A percentile compares a stretch with the other conserved stretches of the same genome.
Evolutionary conservation across 164 flowering plant species (phyloP).

Genomic region (Hamamelis virginiana): DNA sequence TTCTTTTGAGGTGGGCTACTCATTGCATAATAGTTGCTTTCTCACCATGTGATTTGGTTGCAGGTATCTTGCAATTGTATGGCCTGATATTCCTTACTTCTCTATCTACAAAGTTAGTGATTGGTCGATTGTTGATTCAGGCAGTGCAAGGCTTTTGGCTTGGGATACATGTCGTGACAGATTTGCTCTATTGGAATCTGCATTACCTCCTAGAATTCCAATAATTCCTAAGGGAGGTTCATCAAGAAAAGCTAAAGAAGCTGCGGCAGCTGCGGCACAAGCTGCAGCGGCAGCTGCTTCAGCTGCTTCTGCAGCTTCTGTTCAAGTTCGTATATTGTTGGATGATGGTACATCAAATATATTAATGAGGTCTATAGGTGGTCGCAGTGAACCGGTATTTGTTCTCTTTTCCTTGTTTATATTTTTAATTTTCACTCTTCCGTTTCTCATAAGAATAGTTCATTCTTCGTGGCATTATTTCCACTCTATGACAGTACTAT

Average conservation of each 20-base stretch:
- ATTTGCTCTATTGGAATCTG: conserved; percentile 91
- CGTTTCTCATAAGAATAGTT: not conserved
- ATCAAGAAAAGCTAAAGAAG: conserved; percentile 95
- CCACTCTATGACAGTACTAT: not conserved
- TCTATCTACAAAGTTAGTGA: conserved; percentile 90
- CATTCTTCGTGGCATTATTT: not conserved
- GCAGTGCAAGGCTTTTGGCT: conserved; percentile 93
- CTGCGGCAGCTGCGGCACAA: conserved; percentile 95
- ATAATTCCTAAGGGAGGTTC: conserved; percentile 81
- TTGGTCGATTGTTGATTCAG: conserved; percentile 98
- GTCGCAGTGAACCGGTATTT: conserved; percentile 85
- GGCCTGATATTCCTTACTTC: conserved; percentile 98
- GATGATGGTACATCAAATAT: conserved; percentile 98
- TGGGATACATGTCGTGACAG: conserved; percentile 98
- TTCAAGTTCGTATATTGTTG: conserved; percentile 90
- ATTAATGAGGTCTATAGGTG: conserved; percentile 80
- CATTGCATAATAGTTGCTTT: not conserved
- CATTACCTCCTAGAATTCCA: conserved; percentile 77
- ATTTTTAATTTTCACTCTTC: not conserved
- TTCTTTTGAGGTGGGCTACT: not conserved
- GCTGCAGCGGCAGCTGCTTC: conserved; percentile 94
- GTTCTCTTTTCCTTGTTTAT: not conserved
- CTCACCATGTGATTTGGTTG: conserved; percentile 18
- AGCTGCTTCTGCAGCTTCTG: conserved; percentile 85
- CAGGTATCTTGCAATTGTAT: conserved; percentile 92